phyloP scores from a whole-genome alignment of 2,329 filamentous ascomycete genomes.

The Colletotrichum chrysophilum region DNA sequence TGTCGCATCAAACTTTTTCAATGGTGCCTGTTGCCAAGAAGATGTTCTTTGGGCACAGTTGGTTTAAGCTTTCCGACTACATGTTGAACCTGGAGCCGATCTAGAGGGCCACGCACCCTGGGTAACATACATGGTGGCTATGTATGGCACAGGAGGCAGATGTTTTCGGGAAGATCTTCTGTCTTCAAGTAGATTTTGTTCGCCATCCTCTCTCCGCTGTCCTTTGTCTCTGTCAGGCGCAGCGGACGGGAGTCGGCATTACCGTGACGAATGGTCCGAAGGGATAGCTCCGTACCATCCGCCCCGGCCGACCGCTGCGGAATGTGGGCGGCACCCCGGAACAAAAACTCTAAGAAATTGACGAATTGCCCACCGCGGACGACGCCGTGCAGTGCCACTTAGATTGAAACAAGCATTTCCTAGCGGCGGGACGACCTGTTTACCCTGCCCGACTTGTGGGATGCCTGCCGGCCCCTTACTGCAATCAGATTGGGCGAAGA shows the following conservation, averaged over 20 bases:
- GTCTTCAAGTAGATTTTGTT: not conserved
- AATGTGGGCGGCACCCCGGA: conserved; percentile 1
- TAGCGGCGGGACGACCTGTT: not conserved
- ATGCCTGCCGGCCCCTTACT: not conserved
- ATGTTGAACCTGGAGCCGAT: not conserved
- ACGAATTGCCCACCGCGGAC: not conserved
- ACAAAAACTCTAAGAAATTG: not conserved
- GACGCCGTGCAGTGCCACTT: not conserved
- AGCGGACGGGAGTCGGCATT: not conserved
- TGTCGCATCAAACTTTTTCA: fast-evolving
- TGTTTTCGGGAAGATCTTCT: not conserved
- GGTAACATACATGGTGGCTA: not conserved
- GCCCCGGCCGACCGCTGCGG: not conserved
- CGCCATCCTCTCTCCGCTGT: not conserved
- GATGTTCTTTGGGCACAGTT: not conserved
- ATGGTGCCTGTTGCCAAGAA: not conserved
- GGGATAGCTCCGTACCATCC: not conserved
- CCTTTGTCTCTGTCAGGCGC: not conserved
- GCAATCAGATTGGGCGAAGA: not conserved
- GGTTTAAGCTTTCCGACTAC: not conserved
- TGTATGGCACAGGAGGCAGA: not conserved
- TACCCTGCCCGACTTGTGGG: not conserved
- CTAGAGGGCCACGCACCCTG: not conserved
- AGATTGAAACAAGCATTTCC: conserved; percentile 1
- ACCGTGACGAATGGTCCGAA: not conserved